phyloP scores from a whole-genome alignment of 805 yeast species.

The Candida andamanensis region DNA sequence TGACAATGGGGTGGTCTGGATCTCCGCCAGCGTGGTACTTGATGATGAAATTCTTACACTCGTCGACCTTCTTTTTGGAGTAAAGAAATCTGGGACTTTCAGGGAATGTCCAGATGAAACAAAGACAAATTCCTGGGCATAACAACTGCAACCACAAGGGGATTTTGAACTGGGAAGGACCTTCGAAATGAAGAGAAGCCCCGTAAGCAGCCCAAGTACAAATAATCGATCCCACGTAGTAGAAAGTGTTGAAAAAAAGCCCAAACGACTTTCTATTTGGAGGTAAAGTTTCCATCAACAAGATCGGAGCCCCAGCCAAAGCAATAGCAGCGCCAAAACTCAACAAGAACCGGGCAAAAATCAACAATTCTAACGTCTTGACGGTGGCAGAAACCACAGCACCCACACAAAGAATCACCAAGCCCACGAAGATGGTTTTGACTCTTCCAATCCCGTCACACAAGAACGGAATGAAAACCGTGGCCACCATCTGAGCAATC shows the following conservation, averaged over 20 bases:
- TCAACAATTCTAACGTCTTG: constrained; percentile 20
- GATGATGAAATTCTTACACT: constrained; percentile 37
- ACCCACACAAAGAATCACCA: constrained; percentile 18
- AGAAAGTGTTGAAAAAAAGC: constrained; percentile 19
- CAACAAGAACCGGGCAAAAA: constrained; percentile 38
- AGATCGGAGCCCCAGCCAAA: constrained; percentile 36
- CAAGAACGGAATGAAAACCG: constrained; percentile 25
- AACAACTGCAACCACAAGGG: constrained; percentile 16
- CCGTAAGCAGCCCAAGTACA: constrained; percentile 23
- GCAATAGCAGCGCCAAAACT: constrained; percentile 39
- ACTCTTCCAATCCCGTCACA: constrained; percentile 28
- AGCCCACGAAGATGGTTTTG: constrained; percentile 16
- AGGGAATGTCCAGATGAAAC: constrained; percentile 20
- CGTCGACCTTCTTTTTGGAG: constrained; percentile 32
- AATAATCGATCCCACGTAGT: constrained; percentile 34
- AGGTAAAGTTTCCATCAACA: constrained; percentile 41
- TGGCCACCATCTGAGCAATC: constrained; percentile 25
- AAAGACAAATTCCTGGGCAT: constrained; percentile 35
- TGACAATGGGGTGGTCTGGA: constrained; percentile 20
- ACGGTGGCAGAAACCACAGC: constrained; percentile 23
- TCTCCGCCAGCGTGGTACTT: constrained; percentile 37
- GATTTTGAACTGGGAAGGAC: constrained; percentile 16
- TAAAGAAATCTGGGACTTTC: constrained; percentile 45
- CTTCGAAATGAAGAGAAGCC: constrained; percentile 33
- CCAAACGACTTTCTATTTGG: constrained; percentile 15